These are phyloP conservation scores for Fragaria iinumae DNA, from an alignment of 306 rosid genomes.

Conservation along the genomic window DNA sequence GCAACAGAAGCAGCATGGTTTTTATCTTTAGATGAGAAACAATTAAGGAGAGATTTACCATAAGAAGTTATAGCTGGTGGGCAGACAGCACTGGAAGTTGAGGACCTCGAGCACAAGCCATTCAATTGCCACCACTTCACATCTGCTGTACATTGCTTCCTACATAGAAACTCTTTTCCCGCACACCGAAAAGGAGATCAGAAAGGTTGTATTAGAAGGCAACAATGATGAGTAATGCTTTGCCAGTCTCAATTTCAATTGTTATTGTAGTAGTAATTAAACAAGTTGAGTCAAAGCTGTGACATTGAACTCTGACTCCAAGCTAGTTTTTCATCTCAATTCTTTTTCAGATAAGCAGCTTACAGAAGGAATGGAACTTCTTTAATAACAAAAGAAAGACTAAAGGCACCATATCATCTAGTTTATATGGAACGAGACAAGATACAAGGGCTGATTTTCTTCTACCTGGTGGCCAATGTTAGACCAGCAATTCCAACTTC, in stretches of 20 bases:
- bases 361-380: background rate
- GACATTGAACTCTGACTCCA: background rate
- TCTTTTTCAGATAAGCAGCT: background rate
- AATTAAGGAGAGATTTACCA: constrained; percentile 43
- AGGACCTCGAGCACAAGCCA: constrained; percentile 74
- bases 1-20: constrained; percentile 12
- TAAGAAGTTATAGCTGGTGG: constrained; percentile 79
- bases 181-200: constrained; percentile 50
- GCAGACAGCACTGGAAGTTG: constrained; percentile 67
- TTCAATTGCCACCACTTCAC: constrained; percentile 92
- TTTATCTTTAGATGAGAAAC: constrained; percentile 10
- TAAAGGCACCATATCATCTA: background rate
- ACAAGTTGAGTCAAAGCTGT: background rate
- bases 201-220: background rate
- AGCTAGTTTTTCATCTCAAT: background rate
- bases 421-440: background rate
- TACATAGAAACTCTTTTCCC: constrained; percentile 46
- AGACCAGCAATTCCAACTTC: constrained; percentile 79
- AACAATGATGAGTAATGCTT: background rate
- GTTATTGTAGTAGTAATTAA: background rate
- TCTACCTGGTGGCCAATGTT: constrained; percentile 81
- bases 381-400: background rate
- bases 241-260: background rate
- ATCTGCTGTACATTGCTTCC: constrained; percentile 58
- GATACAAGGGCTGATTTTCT: constrained; percentile 66